These are phyloP conservation scores for Phytophthora sp. DNA, from an alignment of 352 stramenopile species.

Conservation along the genomic window DNA sequence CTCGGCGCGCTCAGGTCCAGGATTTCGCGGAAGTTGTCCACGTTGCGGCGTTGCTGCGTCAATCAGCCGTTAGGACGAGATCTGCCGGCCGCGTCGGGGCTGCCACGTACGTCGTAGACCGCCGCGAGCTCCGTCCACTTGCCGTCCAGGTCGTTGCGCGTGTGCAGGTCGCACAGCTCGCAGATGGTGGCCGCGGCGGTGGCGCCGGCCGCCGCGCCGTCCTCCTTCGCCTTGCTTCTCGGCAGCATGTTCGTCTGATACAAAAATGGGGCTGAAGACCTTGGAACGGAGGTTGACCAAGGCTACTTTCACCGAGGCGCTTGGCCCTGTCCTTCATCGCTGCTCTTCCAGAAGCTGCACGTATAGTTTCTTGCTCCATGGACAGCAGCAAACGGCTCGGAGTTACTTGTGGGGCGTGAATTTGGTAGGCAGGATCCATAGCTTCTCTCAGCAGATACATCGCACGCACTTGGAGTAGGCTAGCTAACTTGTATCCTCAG, in stretches of 20 bases:
- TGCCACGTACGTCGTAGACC: slow-evolving; percentile 72
- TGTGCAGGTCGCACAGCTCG: slow-evolving; percentile 71
- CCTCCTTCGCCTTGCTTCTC: slow-evolving; percentile 36
- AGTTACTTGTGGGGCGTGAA: no score
- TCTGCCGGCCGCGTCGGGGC: background rate
- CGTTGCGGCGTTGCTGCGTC: slow-evolving; percentile 74
- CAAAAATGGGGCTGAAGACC: background rate
- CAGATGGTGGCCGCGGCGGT: slow-evolving; percentile 44
- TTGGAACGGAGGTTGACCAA: no score
- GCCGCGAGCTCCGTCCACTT: slow-evolving; percentile 73
- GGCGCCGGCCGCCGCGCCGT: slow-evolving; percentile 14
- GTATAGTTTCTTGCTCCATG: no score
- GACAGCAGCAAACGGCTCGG: no score
- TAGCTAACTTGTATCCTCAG: no score
- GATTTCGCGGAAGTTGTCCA: slow-evolving; percentile 80
- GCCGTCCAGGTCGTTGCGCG: slow-evolving; percentile 60
- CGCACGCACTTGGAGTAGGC: no score
- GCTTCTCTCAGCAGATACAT: no score
- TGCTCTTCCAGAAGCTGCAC: no score
- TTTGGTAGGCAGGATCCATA: no score
- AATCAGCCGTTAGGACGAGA: background rate
- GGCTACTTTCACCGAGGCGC: no score
- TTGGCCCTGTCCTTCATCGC: no score
- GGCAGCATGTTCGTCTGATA: slow-evolving; percentile 24
- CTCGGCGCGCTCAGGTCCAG: slow-evolving; percentile 68